Evolutionary conservation across 148 eudicot species (phyloP).

Genomic region (Rhododendron vialii): DNA sequence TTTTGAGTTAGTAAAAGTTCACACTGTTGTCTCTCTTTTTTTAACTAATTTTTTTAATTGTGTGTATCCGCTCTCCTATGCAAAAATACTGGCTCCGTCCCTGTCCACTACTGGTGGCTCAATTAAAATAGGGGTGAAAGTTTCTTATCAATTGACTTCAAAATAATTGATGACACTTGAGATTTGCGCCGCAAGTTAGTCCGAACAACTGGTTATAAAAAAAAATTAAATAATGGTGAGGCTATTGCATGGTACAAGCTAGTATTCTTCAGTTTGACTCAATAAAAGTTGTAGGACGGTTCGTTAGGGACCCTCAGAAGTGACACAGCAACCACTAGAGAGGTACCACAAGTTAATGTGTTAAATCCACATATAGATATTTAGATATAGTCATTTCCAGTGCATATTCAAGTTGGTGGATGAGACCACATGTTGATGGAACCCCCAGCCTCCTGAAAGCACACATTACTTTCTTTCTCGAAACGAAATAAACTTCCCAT

Average conservation of each 20-base stretch:
- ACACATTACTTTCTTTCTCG: background rate
- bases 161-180: no score
- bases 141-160: no score
- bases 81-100: no score
- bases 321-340: constrained; percentile 7
- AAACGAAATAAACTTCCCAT: background rate
- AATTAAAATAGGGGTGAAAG: no score
- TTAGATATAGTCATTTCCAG: background rate
- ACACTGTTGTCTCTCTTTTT: no score
- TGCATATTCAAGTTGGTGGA: background rate
- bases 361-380: background rate
- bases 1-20: no score
- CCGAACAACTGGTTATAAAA: no score
- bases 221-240: background rate
- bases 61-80: no score
- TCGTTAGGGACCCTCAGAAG: background rate
- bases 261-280: background rate
- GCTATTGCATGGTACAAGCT: background rate
- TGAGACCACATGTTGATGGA: background rate
- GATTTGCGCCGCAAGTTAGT: no score
- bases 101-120: no score
- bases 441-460: constrained; percentile 3
- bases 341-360: background rate
- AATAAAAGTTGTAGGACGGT: background rate
- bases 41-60: no score